These are phyloP conservation scores for Xerocomellus intermedius DNA, from an alignment of 768 basidiomycete species.

Conservation along the genomic window DNA sequence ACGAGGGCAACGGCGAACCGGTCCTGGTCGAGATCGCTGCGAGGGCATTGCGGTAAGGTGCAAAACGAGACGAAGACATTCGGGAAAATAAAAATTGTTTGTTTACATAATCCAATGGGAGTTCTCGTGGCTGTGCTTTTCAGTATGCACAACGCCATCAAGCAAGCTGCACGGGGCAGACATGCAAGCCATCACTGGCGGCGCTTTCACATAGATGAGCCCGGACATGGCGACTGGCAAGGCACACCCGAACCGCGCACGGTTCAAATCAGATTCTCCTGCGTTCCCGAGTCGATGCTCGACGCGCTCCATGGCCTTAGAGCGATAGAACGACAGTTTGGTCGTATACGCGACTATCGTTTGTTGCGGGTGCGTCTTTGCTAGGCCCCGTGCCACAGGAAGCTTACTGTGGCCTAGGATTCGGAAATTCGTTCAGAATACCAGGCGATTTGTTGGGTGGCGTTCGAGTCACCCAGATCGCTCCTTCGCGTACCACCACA, in stretches of 20 bases:
- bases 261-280: conserved; percentile 41
- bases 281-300: conserved; percentile 42
- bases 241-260: conserved; percentile 20
- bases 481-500: conserved; percentile 33
- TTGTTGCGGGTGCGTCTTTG: conserved; percentile 39
- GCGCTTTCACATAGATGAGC: conserved; percentile 26
- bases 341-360: conserved; percentile 44
- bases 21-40: conserved; percentile 63
- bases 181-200: conserved; percentile 3
- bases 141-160: conserved; percentile 3
- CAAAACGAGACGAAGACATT: conserved; percentile 35
- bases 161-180: conserved; percentile 2
- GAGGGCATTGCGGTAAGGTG: conserved; percentile 54
- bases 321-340: conserved; percentile 55
- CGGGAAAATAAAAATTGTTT: conserved; percentile 6
- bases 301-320: conserved; percentile 54
- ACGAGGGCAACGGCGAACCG: conserved; percentile 72
- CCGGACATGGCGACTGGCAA: conserved; percentile 19
- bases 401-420: conserved; percentile 38
- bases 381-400: background rate
- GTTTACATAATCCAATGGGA: conserved; percentile 22
- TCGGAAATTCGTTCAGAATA: conserved; percentile 44
- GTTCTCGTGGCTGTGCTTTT: conserved; percentile 14
- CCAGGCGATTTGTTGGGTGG: conserved; percentile 41
- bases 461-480: conserved; percentile 47